Conservation (phyloP, 2,329 filamentous ascomycete species). For the Magnaporthales sp. region DNA sequence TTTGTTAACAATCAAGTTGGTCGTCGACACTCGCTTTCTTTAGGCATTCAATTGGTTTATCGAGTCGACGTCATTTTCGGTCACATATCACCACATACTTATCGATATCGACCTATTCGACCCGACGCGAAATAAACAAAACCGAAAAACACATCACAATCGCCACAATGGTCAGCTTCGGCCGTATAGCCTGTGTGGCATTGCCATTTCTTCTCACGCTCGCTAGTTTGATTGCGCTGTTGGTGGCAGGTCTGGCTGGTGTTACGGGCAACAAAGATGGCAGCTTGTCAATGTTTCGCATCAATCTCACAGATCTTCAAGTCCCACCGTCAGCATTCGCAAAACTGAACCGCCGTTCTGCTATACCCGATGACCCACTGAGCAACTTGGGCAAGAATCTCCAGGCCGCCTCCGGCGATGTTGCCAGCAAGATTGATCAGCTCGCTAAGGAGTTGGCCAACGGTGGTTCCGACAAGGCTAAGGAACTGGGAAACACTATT, state of each 20-base stretch:
- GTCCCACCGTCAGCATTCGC: conserved; percentile 19
- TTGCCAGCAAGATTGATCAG: not conserved
- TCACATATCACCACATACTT: not conserved
- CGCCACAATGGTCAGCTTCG: conserved; percentile 34
- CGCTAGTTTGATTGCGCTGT: conserved; percentile 62
- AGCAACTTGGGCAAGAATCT: conserved; percentile 8
- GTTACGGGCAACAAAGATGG: conserved; percentile 38
- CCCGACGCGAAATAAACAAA: not conserved
- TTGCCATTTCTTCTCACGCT: conserved; percentile 77
- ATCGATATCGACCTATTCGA: not conserved
- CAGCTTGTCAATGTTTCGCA: conserved; percentile 45
- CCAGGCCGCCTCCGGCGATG: not conserved
- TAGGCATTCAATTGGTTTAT: not conserved
- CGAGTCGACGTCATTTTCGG: not conserved
- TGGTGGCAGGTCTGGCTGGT: conserved; percentile 47
- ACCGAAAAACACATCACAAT: conserved; percentile 6
- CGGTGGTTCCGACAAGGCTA: not conserved
- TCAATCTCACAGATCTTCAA: conserved; percentile 55
- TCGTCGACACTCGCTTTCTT: not conserved
- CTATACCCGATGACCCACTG: not conserved
- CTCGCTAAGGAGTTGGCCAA: not conserved
- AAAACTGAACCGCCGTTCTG: conserved; percentile 6
- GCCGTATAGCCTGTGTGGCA: conserved; percentile 78
- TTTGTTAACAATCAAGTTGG: not conserved
- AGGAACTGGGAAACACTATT: not conserved